phyloP scores from a whole-genome alignment of 495 filamentous ascomycete species.

The Penicillium salamii region DNA sequence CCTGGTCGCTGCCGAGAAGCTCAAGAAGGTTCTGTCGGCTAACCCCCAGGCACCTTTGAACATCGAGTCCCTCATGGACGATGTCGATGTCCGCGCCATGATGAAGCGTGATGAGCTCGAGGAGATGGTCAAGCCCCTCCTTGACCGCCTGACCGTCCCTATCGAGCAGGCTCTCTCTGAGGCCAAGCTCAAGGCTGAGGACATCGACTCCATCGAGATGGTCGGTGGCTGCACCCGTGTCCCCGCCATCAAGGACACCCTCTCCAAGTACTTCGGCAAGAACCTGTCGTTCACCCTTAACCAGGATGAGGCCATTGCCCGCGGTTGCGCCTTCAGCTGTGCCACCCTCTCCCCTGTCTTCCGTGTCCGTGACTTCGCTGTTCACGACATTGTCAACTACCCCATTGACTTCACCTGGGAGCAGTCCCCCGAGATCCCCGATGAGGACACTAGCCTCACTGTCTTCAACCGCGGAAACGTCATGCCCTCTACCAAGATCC shows the following conservation, averaged over 20 bases:
- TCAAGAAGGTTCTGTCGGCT: conserved; percentile 98
- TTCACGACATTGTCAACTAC: conserved; percentile 97
- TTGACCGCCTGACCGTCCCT: conserved; percentile 68
- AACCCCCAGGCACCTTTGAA: conserved; percentile 92
- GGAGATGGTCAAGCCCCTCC: conserved; percentile 78
- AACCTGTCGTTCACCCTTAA: conserved; percentile 93
- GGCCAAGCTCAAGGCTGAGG: conserved; percentile 81
- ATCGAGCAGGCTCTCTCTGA: conserved; percentile 90
- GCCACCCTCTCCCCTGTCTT: conserved; percentile 97
- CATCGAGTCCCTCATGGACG: conserved; percentile 99
- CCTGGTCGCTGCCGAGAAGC: conserved; percentile 84
- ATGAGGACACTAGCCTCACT: conserved; percentile 95
- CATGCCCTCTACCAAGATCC: conserved; percentile 98
- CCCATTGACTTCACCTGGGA: conserved; percentile 99
- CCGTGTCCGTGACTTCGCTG: conserved; percentile 95
- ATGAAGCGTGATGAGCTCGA: conserved; percentile 95
- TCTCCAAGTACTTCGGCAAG: conserved; percentile 90
- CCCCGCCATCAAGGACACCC: conserved; percentile 84
- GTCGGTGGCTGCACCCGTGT: conserved; percentile 95
- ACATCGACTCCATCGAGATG: conserved; percentile 93
- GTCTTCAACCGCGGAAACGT: conserved; percentile 98
- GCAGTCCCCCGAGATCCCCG: conserved; percentile 96
- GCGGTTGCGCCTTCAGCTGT: conserved; percentile 96
- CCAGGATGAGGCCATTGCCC: conserved; percentile 95
- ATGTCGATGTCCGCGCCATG: conserved; percentile 84